Evolutionary conservation across 169 alveolate genomes (phyloP), one percentile per base, ranked within the genome.

Genomic region (Eimeria maxima): DNA sequence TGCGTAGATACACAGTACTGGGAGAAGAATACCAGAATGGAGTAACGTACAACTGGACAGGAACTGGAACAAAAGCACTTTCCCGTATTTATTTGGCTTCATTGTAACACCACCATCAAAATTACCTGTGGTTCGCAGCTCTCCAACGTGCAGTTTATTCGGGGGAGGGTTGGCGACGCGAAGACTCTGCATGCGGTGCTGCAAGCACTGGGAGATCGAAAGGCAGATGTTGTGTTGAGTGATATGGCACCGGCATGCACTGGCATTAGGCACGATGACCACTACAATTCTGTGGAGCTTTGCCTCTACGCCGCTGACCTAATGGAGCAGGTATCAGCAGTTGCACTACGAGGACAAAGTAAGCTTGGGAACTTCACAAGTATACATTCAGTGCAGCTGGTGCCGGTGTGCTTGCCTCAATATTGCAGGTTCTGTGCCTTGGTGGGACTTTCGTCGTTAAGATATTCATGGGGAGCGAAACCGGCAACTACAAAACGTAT

Each of bases 201-300:
- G 74, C 87, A 83, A n/a, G 95, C 73, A 73, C 95, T 97, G 57
- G 96, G 97, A 0, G 97, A 90, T 50, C 84, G 73, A 47, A 92
- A 80, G 83, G 98, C 97, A 11, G 98, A 97, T 90, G 96, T 97
- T 47, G 96, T 96, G 27, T 87, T 96, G 55, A 92, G 96, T 88
- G 97, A 96, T 87, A 87, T 96, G 93, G 92, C 96, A 8, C 97
- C 97, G 38, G 73, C 95, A 44, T 94, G 96, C 81, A 93, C 83
- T 27, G 97, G 97, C 57, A 80, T 93, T 60, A 47, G 84, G 67
- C 97, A 96, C 38, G 97, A 96, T 57, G 97, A 96, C 94, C 97
- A 96, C 55, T 91, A 83, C 29, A 87, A 65, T 16, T 96, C 96
- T 18, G 94, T 90, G 16, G 97, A 96, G 90, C 95, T 93, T 60